A percentile compares a stretch with the other conserved stretches of the same genome.
These are phyloP conservation scores for Fraxinus xanthoxyloides DNA, from an alignment of 305 asterid species.

Conservation along the genomic window DNA sequence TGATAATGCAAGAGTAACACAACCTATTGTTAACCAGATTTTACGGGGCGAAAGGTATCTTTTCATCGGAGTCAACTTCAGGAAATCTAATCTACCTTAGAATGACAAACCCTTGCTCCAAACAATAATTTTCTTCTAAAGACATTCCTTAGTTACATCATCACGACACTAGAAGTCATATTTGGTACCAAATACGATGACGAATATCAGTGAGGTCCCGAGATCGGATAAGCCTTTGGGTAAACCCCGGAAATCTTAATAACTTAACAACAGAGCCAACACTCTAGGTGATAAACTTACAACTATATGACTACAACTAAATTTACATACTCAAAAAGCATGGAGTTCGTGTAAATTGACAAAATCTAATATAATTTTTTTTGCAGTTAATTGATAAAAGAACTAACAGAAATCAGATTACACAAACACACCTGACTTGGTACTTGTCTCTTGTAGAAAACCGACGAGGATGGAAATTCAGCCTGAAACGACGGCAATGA, in stretches of 20 bases:
- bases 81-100: not conserved
- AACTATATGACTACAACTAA: not conserved
- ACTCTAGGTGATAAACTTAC: not conserved
- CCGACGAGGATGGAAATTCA: constrained; percentile 53
- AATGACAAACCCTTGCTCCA: not conserved
- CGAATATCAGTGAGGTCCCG: not conserved
- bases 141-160: not conserved
- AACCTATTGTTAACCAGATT: not conserved
- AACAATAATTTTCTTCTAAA: not conserved
- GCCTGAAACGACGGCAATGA: constrained; percentile 74
- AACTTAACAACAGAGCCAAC: not conserved
- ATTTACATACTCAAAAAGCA: not conserved
- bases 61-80: not conserved
- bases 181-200: not conserved
- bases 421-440: constrained; percentile 74
- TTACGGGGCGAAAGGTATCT: not conserved
- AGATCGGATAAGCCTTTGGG: not conserved
- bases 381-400: not conserved
- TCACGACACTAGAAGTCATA: not conserved
- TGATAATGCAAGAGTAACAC: not conserved
- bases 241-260: not conserved
- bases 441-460: constrained; percentile 72
- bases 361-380: not conserved
- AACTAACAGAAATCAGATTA: not conserved
- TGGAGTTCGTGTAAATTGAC: not conserved